A percentile compares a stretch with the other conserved stretches of the same genome.
Evolutionary conservation across 176 grass and related monocot species (phyloP).

Genomic region (Oryza coarctata): DNA sequence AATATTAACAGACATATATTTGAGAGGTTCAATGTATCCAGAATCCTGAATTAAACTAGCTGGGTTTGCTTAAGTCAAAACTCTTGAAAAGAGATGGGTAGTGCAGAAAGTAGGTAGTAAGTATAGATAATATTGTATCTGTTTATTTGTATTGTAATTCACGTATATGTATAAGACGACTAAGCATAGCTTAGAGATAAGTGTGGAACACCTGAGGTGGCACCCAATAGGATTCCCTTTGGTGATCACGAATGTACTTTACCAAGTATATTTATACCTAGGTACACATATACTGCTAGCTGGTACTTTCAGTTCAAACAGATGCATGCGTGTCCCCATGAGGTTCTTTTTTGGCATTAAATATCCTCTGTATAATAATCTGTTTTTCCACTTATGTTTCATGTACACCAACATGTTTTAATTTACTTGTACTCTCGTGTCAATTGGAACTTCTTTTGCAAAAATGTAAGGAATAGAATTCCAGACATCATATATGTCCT

Average conservation of each 20-base stretch:
- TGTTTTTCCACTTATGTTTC: neutral
- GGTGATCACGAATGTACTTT: neutral
- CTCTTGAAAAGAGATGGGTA: neutral
- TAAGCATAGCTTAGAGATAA: neutral
- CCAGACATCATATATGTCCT: neutral
- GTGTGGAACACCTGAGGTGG: constrained; percentile 11
- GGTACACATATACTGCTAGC: neutral
- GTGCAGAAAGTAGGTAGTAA: constrained; percentile 27
- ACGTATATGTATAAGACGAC: neutral
- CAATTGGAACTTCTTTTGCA: neutral
- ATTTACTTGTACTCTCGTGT: too few relatives aligned
- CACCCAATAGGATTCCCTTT: constrained; percentile 10
- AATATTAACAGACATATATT: neutral
- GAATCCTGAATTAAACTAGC: neutral
- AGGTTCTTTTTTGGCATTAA: neutral
- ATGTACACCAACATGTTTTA: neutral
- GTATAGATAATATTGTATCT: constrained; percentile 5
- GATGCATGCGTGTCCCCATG: neutral
- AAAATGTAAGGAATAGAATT: neutral
- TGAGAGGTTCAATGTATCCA: neutral
- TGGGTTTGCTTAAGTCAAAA: constrained; percentile 3
- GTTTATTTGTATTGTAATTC: neutral
- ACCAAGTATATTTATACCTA: neutral
- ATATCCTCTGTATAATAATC: too few relatives aligned
- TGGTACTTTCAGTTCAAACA: neutral